Conservation (phyloP, 2,329 filamentous ascomycete species). For the Penicillium paneum region DNA sequence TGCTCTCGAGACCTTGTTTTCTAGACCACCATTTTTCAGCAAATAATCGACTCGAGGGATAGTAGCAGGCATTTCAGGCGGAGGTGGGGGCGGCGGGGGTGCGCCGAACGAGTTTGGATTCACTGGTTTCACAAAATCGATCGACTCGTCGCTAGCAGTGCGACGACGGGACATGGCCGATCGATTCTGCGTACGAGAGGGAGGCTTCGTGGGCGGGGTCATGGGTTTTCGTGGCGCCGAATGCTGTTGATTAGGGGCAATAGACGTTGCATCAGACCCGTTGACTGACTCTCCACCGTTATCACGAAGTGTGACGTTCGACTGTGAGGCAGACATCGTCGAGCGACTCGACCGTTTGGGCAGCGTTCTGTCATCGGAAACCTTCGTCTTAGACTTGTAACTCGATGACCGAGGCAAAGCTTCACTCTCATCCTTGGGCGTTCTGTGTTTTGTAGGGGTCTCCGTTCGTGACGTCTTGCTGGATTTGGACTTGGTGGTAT, state of each 20-base stretch:
- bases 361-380: constrained; percentile 30
- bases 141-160: constrained; percentile 37
- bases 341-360: constrained; percentile 35
- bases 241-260: constrained; percentile 44
- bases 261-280: constrained; percentile 47
- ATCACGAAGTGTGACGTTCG: constrained; percentile 37
- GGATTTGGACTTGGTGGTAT: constrained; percentile 29
- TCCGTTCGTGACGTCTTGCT: constrained; percentile 38
- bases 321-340: constrained; percentile 34
- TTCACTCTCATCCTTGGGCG: constrained; percentile 34
- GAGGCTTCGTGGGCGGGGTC: constrained; percentile 32
- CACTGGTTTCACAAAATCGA: constrained; percentile 34
- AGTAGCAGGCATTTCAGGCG: constrained; percentile 63
- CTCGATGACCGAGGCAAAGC: constrained; percentile 35
- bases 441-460: constrained; percentile 39
- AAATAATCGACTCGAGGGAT: constrained; percentile 87
- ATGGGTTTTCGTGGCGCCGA: constrained; percentile 28
- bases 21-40: constrained; percentile 79
- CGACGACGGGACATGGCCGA: constrained; percentile 32
- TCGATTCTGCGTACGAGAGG: constrained; percentile 35
- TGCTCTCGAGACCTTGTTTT: constrained; percentile 67
- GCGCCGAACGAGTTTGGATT: constrained; percentile 33
- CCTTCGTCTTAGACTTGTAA: constrained; percentile 34
- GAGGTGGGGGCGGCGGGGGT: constrained; percentile 71
- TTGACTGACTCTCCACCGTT: constrained; percentile 35